phyloP scores from a whole-genome alignment of 331 rosid species.

The Pyracantha coccinea region DNA sequence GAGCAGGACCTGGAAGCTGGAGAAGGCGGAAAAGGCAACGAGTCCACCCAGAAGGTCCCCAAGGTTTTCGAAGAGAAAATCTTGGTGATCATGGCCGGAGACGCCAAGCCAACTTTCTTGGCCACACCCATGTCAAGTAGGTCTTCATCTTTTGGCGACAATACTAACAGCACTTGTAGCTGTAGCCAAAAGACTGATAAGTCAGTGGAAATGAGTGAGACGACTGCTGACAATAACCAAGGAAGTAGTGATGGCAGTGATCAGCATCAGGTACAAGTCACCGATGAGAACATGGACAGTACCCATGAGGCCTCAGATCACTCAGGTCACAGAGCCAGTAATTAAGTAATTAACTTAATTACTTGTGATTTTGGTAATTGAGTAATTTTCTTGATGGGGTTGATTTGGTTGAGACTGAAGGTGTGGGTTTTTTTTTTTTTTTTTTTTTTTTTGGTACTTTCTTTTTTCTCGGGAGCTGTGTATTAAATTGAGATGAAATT shows the following conservation, averaged over 20 bases:
- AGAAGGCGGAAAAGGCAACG: conserved; percentile 16
- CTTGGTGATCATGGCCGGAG: conserved; percentile 87
- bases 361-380: not conserved
- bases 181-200: conserved; percentile 34
- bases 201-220: conserved; percentile 19
- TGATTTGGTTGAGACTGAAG: not conserved
- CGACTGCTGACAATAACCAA: conserved; percentile 9
- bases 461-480: conserved; percentile 47
- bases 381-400: not conserved
- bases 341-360: not conserved
- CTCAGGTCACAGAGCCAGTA: conserved; percentile 22
- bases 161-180: conserved; percentile 27
- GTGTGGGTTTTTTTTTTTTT: not conserved
- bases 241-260: not conserved
- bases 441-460: not conserved
- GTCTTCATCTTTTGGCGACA: conserved; percentile 55
- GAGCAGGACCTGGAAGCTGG: conserved; percentile 69
- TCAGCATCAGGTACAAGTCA: conserved; percentile 7
- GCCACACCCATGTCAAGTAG: conserved; percentile 74
- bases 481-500: conserved; percentile 52
- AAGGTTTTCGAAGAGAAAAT: conserved; percentile 66
- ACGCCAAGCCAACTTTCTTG: conserved; percentile 68
- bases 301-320: conserved; percentile 1
- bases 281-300: conserved; percentile 6
- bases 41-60: conserved; percentile 28